These are phyloP conservation scores for Plectosphaerella cucumerina DNA, from an alignment of 2,329 filamentous ascomycete species.

Conservation along the genomic window DNA sequence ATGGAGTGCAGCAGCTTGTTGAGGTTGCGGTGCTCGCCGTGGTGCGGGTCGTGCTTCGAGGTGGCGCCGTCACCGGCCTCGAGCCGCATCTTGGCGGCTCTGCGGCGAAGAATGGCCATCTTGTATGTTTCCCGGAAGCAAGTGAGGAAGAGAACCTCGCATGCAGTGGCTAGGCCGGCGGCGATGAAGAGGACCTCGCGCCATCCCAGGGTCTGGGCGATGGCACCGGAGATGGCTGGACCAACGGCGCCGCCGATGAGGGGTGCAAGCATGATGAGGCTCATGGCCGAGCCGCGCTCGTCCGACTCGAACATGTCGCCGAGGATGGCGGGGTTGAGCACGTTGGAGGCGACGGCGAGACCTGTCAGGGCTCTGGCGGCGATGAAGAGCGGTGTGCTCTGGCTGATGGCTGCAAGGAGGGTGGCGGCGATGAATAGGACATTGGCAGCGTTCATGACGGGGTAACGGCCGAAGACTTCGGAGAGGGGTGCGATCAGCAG, in stretches of 20 bases:
- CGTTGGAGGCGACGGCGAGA: conserved; percentile 59
- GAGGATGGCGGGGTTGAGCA: conserved; percentile 59
- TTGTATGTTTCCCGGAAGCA: conserved; percentile 59
- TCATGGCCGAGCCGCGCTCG: conserved; percentile 54
- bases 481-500: conserved; percentile 58
- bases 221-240: conserved; percentile 49
- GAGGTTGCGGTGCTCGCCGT: conserved; percentile 15
- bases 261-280: conserved; percentile 51
- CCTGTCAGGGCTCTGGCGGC: conserved; percentile 54
- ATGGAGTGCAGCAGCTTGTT: conserved; percentile 34
- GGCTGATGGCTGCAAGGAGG: conserved; percentile 39
- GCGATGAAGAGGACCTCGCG: conserved; percentile 47
- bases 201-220: conserved; percentile 54
- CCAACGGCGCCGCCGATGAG: conserved; percentile 54
- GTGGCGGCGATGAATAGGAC: conserved; percentile 45
- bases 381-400: conserved; percentile 43
- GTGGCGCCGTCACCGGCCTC: conserved; percentile 22
- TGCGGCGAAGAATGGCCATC: conserved; percentile 45
- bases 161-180: conserved; percentile 39
- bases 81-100: conserved; percentile 26
- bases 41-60: conserved; percentile 10
- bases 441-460: conserved; percentile 51
- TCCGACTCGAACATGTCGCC: conserved; percentile 59
- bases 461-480: conserved; percentile 54
- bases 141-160: conserved; percentile 45